A percentile compares a stretch with the other conserved stretches of the same genome.
These are phyloP conservation scores for Amphibolis antarctica DNA, from an alignment of 106 monocot species.

Conservation along the genomic window DNA sequence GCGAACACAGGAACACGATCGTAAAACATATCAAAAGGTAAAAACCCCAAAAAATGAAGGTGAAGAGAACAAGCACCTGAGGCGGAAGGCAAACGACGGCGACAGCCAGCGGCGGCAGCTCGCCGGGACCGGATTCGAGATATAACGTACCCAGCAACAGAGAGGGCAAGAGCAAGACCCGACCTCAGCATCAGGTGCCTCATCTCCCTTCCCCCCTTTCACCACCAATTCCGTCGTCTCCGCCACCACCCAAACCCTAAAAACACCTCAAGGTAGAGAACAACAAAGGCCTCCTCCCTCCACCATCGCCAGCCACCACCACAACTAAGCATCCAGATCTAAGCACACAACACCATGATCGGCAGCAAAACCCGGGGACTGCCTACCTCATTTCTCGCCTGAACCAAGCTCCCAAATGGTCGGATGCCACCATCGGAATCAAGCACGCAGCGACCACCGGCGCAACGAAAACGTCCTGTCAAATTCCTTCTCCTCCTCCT, in stretches of 20 bases:
- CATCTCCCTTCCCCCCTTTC: constrained; percentile 5
- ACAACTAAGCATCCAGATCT: constrained; percentile 1
- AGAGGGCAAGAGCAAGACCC: constrained; percentile 12
- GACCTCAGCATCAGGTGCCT: constrained; percentile 10
- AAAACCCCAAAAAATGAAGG: background rate
- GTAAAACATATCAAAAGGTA: background rate
- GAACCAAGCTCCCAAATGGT: background rate
- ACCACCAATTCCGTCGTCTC: background rate
- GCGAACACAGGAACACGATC: background rate
- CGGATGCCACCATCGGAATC: background rate
- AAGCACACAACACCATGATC: background rate
- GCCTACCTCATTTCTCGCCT: too few species aligned
- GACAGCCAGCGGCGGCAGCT: background rate
- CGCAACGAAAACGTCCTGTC: background rate
- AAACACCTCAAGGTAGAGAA: background rate
- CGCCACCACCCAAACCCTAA: background rate
- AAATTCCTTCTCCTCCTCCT: background rate
- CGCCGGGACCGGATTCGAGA: constrained; percentile 1
- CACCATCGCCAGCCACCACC: background rate
- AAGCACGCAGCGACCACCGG: background rate
- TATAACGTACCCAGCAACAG: constrained; percentile 15
- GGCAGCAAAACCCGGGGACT: too few species aligned
- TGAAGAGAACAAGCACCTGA: background rate
- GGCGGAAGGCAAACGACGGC: background rate
- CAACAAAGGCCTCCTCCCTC: background rate